Base-by-base conservation (phyloP, 2,329 filamentous ascomycete genomes). In the Aspergillus sergii region DNA sequence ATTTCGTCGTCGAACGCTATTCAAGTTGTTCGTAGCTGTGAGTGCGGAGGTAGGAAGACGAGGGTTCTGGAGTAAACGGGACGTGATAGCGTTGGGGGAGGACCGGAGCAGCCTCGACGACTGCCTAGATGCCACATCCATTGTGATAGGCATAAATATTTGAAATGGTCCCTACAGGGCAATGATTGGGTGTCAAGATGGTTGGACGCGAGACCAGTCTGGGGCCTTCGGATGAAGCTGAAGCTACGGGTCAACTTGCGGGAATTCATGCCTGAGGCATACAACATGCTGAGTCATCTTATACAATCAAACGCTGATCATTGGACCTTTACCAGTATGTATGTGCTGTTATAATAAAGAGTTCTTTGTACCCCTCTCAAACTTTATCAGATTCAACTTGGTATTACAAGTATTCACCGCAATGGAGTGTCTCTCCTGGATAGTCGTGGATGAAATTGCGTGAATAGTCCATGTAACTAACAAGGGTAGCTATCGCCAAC, bases 111-210 rank as follows among this genome's bases (percentile, higher is more conserved):
- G 72, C 67, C 74, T 73, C 62, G 71, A 69, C 16, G 74, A 69
- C 66, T 76, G 75, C 65, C 73, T 74, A 64, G 75, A 75, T 65
- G 73, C 71, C 61, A 74, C 71, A 69, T 79, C 77, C 78, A 80
- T 80, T 28, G 56, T 75, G 67, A 34, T 48, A 53, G n/a, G 34
- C 28, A 32, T 4, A 8, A 53, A 32, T 43, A 30, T 10, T 3
- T 16, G 23, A 14, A 62, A 21, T 43, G 45, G 57, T 43, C 30
- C 10, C 30, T 45, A 41, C 26, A 28, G 36, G 39, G 48, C 26
- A 32, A 45, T 51, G 32, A 30, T 19, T 58, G 48, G n/a, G n/a
- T 54, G 48, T 43, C 5, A 12, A 58, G 54, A 34, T 16, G 51
- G 45, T 36, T 53, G 45, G 8, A 51, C 7, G 48, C 11, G 23